Evolutionary conservation across 169 alveolate genomes (phyloP).

Genomic region (Cryptosporidium parvum): DNA sequence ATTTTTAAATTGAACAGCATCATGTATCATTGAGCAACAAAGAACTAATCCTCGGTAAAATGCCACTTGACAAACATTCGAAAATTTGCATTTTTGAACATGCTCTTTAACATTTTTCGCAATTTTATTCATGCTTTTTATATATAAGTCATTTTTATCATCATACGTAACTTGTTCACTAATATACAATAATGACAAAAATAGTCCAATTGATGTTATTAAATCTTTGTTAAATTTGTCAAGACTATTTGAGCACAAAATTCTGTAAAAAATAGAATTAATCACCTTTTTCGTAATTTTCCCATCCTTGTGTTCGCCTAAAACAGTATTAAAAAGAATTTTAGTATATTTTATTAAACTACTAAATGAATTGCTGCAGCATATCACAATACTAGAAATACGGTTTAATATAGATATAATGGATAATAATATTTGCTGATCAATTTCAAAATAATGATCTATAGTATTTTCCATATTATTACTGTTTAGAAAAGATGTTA

Average conservation of each 20-base stretch:
- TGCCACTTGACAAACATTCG: slow-evolving; percentile 7
- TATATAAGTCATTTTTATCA: background rate
- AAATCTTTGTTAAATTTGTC: slow-evolving; percentile 8
- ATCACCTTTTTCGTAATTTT: background rate
- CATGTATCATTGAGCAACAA: slow-evolving; percentile 16
- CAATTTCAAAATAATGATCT: background rate
- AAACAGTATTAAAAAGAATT: background rate
- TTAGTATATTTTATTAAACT: background rate
- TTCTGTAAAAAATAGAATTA: background rate
- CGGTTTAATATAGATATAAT: background rate
- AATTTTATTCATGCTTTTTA: background rate
- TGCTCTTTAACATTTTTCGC: background rate
- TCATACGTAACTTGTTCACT: background rate
- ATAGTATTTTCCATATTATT: background rate
- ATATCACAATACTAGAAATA: slow-evolving; percentile 10
- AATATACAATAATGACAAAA: slow-evolving; percentile 10
- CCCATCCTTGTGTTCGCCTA: background rate
- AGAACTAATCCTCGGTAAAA: slow-evolving; percentile 43
- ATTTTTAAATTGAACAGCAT: background rate
- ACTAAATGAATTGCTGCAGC: background rate
- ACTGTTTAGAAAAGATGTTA: background rate
- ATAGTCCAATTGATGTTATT: slow-evolving; percentile 30
- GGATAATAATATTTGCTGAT: slow-evolving; percentile 10
- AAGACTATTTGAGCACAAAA: background rate
- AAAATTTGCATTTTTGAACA: background rate